These are phyloP conservation scores for Pythium rhizo-oryzae DNA, from an alignment of 352 stramenopile genomes.

Conservation along the genomic window DNA sequence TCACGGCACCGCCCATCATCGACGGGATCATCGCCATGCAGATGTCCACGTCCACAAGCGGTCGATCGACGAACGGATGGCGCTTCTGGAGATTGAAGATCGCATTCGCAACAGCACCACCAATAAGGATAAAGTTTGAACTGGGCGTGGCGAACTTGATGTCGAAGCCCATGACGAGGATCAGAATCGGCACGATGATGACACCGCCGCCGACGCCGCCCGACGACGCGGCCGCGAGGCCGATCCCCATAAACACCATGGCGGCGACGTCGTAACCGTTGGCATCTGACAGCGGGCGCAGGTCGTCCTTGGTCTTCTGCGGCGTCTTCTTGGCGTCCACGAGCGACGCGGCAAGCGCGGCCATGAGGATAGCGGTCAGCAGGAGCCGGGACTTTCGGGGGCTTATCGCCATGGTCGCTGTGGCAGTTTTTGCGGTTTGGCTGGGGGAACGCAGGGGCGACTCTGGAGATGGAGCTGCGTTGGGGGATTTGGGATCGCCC, in stretches of 20 bases:
- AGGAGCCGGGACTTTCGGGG: too few species aligned
- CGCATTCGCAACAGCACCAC: constrained; percentile 60
- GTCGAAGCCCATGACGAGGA: constrained; percentile 68
- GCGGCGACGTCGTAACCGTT: constrained; percentile 44
- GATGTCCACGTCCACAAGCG: constrained; percentile 62
- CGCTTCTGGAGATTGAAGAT: constrained; percentile 68
- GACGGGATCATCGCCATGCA: too few species aligned
- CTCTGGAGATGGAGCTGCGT: too few species aligned
- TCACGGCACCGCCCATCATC: too few species aligned
- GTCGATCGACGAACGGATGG: constrained; percentile 51
- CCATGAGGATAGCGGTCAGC: background rate
- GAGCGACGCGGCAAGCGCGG: too few species aligned
- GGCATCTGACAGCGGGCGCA: constrained; percentile 40
- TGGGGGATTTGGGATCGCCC: too few species aligned
- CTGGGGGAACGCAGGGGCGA: too few species aligned
- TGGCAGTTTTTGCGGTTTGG: too few species aligned
- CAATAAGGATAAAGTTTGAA: constrained; percentile 68
- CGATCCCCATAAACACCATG: constrained; percentile 53
- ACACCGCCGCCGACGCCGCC: constrained; percentile 52
- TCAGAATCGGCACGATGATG: constrained; percentile 63
- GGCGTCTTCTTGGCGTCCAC: too few species aligned
- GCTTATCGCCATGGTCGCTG: too few species aligned
- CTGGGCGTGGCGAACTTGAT: constrained; percentile 67
- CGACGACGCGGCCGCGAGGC: constrained; percentile 47
- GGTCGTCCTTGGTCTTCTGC: too few species aligned